Evolutionary conservation across 768 basidiomycete genomes (phyloP).

Genomic region (Tulasnella sp.): DNA sequence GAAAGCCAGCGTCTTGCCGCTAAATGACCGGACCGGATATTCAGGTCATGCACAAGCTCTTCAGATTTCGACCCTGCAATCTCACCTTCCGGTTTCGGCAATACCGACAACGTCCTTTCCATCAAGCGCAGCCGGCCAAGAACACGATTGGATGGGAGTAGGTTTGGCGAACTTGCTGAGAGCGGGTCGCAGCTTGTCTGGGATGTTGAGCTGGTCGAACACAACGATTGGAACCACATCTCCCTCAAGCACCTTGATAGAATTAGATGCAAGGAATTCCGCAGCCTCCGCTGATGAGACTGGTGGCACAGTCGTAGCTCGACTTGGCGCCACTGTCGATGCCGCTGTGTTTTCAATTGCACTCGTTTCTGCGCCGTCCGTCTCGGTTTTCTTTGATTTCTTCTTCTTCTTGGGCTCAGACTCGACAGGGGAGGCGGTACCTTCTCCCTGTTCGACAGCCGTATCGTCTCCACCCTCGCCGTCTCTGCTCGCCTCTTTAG

Average conservation of each 20-base stretch:
- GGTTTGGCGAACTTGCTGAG: constrained; percentile 72
- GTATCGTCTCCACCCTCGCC: constrained; percentile 3
- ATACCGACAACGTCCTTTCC: constrained; percentile 89
- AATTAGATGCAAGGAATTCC: neutral
- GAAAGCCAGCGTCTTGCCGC: constrained; percentile 94
- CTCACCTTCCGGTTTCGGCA: constrained; percentile 85
- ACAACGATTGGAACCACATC: constrained; percentile 50
- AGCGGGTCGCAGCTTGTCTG: constrained; percentile 45
- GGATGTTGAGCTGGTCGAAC: constrained; percentile 64
- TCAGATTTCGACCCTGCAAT: neutral
- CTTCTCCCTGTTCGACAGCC: neutral
- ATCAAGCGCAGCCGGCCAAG: constrained; percentile 80
- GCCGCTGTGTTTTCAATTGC: neutral
- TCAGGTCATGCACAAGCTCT: neutral
- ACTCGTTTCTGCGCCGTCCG: constrained; percentile 21
- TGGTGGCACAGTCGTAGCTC: neutral
- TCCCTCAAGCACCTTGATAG: constrained; percentile 50
- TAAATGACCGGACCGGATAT: constrained; percentile 21
- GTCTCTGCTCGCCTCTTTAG: neutral
- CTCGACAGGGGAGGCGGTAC: neutral
- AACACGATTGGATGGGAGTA: constrained; percentile 90
- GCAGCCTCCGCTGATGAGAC: neutral
- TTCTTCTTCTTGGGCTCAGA: constrained; percentile 23
- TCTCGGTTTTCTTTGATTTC: constrained; percentile 27
- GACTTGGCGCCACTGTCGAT: neutral